Percentiles rank a stretch among this genome's conserved stretches.
These are phyloP conservation scores for Tolypocladium cylindrosporum DNA, from an alignment of 2,329 filamentous ascomycete species.

Conservation along the genomic window DNA sequence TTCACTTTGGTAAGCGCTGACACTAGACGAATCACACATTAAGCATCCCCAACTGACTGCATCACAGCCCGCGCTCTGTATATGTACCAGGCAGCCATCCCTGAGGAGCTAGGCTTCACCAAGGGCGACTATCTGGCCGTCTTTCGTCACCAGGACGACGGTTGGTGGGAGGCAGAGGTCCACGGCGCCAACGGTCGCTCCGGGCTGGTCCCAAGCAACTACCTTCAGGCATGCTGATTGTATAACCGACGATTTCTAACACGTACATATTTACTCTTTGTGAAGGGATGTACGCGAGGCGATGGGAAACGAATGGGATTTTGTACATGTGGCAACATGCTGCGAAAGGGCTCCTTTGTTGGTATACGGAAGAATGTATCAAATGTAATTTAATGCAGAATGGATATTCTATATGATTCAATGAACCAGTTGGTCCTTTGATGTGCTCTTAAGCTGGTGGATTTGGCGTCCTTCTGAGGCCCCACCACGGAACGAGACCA, in stretches of 20 bases:
- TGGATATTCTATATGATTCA: background rate
- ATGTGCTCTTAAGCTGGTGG: background rate
- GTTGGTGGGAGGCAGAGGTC: conserved; percentile 98
- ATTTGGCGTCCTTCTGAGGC: too few species aligned
- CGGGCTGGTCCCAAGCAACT: conserved; percentile 60
- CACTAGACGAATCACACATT: background rate
- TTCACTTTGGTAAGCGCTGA: conserved; percentile 78
- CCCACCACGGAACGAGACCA: background rate
- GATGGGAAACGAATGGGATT: background rate
- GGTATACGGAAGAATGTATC: background rate
- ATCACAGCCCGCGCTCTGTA: conserved; percentile 79
- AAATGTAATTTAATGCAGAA: background rate
- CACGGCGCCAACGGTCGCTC: conserved; percentile 53
- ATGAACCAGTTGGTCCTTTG: background rate
- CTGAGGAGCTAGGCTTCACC: conserved; percentile 83
- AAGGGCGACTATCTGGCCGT: conserved; percentile 91
- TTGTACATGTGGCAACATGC: conserved; percentile 1
- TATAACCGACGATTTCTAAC: background rate
- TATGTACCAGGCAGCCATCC: conserved; percentile 87
- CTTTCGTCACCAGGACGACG: conserved; percentile 86
- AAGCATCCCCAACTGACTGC: conserved; percentile 10
- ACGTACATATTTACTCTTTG: conserved; percentile 1
- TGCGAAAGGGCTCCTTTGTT: background rate
- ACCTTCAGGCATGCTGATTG: conserved; percentile 42
- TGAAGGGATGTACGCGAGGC: background rate